Percentiles rank a stretch among this genome's conserved stretches.
Conservation (phyloP, 805 yeast species). For the Ogataea pignaliae region DNA sequence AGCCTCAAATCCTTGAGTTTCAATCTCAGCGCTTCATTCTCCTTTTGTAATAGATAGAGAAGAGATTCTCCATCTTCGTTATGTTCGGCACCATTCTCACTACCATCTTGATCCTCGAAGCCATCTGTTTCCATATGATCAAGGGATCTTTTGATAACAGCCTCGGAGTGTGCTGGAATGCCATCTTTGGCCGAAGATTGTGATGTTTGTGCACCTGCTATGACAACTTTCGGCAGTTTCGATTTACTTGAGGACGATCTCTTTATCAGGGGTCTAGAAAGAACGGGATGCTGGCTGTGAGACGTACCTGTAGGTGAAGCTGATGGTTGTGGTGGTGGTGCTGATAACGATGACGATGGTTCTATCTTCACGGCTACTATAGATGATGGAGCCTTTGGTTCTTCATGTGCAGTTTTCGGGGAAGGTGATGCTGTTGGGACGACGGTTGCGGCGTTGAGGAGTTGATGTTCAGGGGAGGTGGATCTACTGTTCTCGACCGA, state of each 20-base stretch:
- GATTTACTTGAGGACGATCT: background rate
- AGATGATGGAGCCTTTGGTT: background rate
- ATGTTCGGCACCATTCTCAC: background rate
- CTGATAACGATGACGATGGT: background rate
- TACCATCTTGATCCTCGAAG: background rate
- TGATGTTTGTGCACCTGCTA: background rate
- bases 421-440: background rate
- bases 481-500: background rate
- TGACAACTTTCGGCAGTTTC: background rate
- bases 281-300: background rate
- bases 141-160: background rate
- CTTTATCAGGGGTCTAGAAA: background rate
- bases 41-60: conserved; percentile 16
- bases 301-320: background rate
- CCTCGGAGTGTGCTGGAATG: background rate
- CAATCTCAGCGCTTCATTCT: conserved; percentile 26
- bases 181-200: background rate
- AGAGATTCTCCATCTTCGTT: conserved; percentile 9
- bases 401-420: background rate
- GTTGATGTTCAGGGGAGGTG: background rate
- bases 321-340: background rate
- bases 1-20: conserved; percentile 25
- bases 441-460: background rate
- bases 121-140: background rate
- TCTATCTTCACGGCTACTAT: background rate